Evolutionary conservation across 73 alveolate species (phyloP), one percentile per base, ranked within the genome.

Genomic region (Blepharisma japonicum): DNA sequence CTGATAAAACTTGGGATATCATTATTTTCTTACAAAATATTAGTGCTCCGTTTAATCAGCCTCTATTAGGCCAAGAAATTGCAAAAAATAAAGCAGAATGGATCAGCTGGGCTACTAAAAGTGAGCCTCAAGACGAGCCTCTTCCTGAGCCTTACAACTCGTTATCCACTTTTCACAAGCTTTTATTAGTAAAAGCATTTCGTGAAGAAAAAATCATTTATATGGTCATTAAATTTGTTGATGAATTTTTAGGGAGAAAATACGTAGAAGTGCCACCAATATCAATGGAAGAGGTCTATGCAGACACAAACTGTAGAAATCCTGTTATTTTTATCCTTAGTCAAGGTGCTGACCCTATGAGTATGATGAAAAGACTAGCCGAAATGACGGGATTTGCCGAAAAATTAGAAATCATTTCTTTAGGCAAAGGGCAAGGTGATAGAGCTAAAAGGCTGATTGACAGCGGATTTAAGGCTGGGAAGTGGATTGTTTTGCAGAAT

Each of bases 311-410:
- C 68, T 88, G 96, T 80, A 87, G 90, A 71, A 97, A 99, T 0
- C 99, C 99, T 2, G 90, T 98, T 25, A 96, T 98, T 14, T 97
- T 98, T 71, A 98, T 98, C 77, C 89, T 98, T 54, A 85, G 98
- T 5, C 90, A 97, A 71, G 99, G 99, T 3, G 99, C 99, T 50
- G 99, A 98, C 77, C 99, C 99, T 6, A 97, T 99, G 51, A 83
- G 92, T 27, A 86, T 94, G 89, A 91, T 96, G 11, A 92, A 89
- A 78, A 91, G 91, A 51, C 84, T 90, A 54, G 97, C 98, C 42
- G 90, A 94, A 56, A 88, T 90, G 81, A 94, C 85, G 89, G 82
- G 85, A 74, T 86, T 71, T 79, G 72, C 55, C 45, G 98, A 94
- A 32, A 95, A 87, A 77, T 93, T 98, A 77, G 89, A 89, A 66